These are phyloP conservation scores for Triticum dicoccoides DNA, from an alignment of 176 grass and related monocot genomes.

Conservation along the genomic window DNA sequence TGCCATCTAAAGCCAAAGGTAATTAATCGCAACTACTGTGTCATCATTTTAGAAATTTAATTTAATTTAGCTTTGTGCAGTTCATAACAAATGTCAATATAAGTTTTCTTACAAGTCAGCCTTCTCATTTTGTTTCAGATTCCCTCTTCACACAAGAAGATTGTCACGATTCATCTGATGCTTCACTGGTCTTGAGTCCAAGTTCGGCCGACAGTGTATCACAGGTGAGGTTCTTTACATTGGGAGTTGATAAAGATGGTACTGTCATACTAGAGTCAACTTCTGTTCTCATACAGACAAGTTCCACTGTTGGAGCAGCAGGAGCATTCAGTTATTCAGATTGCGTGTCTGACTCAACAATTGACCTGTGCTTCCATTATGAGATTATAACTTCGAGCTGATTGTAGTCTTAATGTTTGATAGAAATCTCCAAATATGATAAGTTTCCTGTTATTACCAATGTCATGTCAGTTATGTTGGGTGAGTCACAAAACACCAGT, in stretches of 20 bases:
- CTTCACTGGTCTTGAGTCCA: slow-evolving; percentile 67
- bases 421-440: slow-evolving; percentile 61
- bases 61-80: slow-evolving; percentile 25
- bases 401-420: slow-evolving; percentile 46
- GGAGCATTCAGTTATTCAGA: slow-evolving; percentile 43
- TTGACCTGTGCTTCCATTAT: slow-evolving; percentile 45
- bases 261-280: slow-evolving; percentile 37
- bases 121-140: slow-evolving; percentile 56
- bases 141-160: slow-evolving; percentile 48
- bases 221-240: slow-evolving; percentile 54
- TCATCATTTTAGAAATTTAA: not conserved
- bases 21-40: slow-evolving; percentile 17
- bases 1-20: slow-evolving; percentile 78
- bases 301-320: slow-evolving; percentile 50
- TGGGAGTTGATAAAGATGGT: slow-evolving; percentile 15
- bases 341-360: slow-evolving; percentile 42
- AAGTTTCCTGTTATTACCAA: slow-evolving; percentile 46
- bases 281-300: slow-evolving; percentile 52
- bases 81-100: slow-evolving; percentile 14
- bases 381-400: slow-evolving; percentile 54
- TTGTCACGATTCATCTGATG: slow-evolving; percentile 50
- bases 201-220: slow-evolving; percentile 44
- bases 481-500: slow-evolving; percentile 2
- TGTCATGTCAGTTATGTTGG: slow-evolving; percentile 21
- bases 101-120: slow-evolving; percentile 21